Evolutionary conservation across 1,284 basidiomycete genomes (phyloP).

Genomic region (Athelia psychrophila): DNA sequence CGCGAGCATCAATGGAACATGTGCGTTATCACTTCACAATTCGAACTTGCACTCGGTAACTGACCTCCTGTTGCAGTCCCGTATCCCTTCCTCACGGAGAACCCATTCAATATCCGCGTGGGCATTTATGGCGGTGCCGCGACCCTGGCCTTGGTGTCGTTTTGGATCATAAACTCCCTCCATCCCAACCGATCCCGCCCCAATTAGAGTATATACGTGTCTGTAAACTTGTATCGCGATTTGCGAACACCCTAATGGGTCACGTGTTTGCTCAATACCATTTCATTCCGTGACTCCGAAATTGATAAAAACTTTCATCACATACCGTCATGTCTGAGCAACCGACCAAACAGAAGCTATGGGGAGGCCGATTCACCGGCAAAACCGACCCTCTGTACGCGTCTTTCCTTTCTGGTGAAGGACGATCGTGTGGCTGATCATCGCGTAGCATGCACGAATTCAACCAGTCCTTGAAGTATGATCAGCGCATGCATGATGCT

Average conservation of each 20-base stretch:
- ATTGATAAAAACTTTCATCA: too few species aligned
- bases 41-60: background rate
- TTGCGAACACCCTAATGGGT: too few species aligned
- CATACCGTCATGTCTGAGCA: conserved; percentile 42
- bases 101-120: conserved; percentile 48
- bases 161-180: conserved; percentile 52
- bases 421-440: conserved; percentile 3
- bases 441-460: conserved; percentile 87
- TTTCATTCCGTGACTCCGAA: too few species aligned
- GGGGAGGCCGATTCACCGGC: conserved; percentile 90
- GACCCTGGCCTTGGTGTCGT: conserved; percentile 51
- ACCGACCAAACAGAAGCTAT: conserved; percentile 79
- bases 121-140: conserved; percentile 58
- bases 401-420: conserved; percentile 1
- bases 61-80: conserved; percentile 48
- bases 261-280: too few species aligned
- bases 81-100: conserved; percentile 77
- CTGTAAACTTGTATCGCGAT: too few species aligned
- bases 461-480: conserved; percentile 94
- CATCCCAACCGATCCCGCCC: conserved; percentile 18
- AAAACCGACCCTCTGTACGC: conserved; percentile 83
- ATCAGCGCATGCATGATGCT: conserved; percentile 89
- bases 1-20: conserved; percentile 57
- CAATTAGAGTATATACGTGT: too few species aligned
- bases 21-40: conserved; percentile 38